Conservation (phyloP, 345 rosid species). For the Chamaenerion angustifolium region DNA sequence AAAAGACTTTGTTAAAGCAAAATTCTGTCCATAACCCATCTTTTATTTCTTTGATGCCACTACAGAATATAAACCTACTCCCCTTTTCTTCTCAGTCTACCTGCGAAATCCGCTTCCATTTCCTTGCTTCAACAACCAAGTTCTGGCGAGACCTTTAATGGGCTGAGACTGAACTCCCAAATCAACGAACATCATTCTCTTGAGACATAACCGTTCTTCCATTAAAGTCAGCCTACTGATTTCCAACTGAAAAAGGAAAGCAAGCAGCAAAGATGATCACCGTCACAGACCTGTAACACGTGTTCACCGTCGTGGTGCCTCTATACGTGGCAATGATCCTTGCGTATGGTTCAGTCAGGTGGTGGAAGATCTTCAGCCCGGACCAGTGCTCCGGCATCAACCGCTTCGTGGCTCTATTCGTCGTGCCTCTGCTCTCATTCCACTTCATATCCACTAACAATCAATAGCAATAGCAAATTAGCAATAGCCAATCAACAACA, state of each 20-base stretch:
- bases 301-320: constrained; percentile 57
- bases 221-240: constrained; percentile 1
- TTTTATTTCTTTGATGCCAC: too few species aligned
- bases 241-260: too few species aligned
- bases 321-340: constrained; percentile 71
- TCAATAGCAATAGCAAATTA: too few species aligned
- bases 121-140: background rate
- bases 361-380: constrained; percentile 76
- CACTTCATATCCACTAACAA: constrained; percentile 63
- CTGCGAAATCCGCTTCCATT: background rate
- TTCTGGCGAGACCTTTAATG: too few species aligned
- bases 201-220: background rate
- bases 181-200: too few species aligned
- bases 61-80: too few species aligned
- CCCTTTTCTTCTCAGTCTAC: too few species aligned
- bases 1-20: too few species aligned
- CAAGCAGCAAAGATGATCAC: constrained; percentile 47
- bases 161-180: too few species aligned
- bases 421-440: constrained; percentile 66
- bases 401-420: constrained; percentile 66
- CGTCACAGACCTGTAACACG: constrained; percentile 47
- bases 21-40: too few species aligned
- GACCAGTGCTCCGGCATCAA: constrained; percentile 77
- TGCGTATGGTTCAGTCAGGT: constrained; percentile 67
- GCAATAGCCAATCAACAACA: too few species aligned